A percentile compares a stretch with the other conserved stretches of the same genome.
Conservation (phyloP, 202 grass and related monocot species). For the Musa balbisiana region DNA sequence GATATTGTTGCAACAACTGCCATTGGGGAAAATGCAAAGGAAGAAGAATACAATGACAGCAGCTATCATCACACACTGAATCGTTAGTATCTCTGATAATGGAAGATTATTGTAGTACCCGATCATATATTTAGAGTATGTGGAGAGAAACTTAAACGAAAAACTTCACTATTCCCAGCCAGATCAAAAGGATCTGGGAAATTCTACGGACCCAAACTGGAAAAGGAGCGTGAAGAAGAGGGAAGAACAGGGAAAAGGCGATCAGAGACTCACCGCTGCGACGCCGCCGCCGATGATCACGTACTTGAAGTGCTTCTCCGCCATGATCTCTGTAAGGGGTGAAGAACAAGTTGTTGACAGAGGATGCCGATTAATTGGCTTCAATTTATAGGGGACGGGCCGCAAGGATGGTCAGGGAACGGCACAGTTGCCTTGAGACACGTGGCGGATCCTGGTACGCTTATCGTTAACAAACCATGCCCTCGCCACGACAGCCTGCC, state of each 20-base stretch:
- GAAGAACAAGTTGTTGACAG: neutral
- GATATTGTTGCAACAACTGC: neutral
- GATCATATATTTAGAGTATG: too few relatives aligned
- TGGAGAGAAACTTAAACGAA: neutral
- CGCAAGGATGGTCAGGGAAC: neutral
- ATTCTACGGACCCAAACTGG: neutral
- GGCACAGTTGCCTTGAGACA: neutral
- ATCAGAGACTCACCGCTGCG: constrained; percentile 38
- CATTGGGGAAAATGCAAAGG: neutral
- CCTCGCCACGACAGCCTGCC: too few relatives aligned
- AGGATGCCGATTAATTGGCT: neutral
- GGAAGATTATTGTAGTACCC: too few relatives aligned
- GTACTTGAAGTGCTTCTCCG: constrained; percentile 95
- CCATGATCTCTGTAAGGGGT: constrained; percentile 24
- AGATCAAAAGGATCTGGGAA: neutral
- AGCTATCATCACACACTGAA: neutral
- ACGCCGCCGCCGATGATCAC: constrained; percentile 90
- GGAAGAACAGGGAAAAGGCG: neutral
- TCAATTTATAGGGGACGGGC: neutral
- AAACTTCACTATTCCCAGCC: neutral
- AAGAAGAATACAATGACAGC: neutral
- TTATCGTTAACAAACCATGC: too few relatives aligned
- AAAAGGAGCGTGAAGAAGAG: neutral
- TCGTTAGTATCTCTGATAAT: too few relatives aligned
- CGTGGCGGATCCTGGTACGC: neutral